Evolutionary conservation across 495 filamentous ascomycete species (phyloP).

Genomic region (Hyaloscypha bicolor): DNA sequence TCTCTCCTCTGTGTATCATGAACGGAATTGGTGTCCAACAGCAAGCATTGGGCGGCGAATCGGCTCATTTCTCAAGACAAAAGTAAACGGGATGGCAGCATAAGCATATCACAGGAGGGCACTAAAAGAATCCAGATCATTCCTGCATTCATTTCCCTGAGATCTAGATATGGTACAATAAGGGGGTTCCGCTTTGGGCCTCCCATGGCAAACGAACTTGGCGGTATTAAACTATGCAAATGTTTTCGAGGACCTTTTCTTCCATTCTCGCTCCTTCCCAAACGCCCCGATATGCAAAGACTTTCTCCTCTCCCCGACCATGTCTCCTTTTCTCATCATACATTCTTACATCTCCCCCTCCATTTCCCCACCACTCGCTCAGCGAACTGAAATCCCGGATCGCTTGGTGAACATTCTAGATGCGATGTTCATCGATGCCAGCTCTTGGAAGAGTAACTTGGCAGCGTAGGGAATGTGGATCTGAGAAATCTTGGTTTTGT

Average conservation of each 20-base stretch:
- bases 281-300: conserved; percentile 34
- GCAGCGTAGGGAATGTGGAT: conserved; percentile 97
- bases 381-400: conserved; percentile 70
- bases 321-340: conserved; percentile 7
- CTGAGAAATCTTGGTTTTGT: conserved; percentile 97
- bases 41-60: conserved; percentile 21
- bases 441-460: conserved; percentile 97
- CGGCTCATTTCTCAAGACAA: not conserved
- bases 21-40: conserved; percentile 3
- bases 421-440: conserved; percentile 97
- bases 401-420: conserved; percentile 92
- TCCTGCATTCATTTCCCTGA: conserved; percentile 3
- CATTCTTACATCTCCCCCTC: conserved; percentile 25
- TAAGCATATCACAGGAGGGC: not conserved
- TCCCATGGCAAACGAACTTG: conserved; percentile 9
- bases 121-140: not conserved
- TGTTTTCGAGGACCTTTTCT: conserved; percentile 18
- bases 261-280: conserved; percentile 28
- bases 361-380: conserved; percentile 19
- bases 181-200: not conserved
- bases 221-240: conserved; percentile 20
- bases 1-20: conserved; percentile 10
- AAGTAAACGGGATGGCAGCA: not conserved
- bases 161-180: conserved; percentile 26
- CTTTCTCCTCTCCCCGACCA: not conserved